These are phyloP conservation scores for Acorus calamus DNA, from an alignment of 106 monocot genomes.

Conservation along the genomic window DNA sequence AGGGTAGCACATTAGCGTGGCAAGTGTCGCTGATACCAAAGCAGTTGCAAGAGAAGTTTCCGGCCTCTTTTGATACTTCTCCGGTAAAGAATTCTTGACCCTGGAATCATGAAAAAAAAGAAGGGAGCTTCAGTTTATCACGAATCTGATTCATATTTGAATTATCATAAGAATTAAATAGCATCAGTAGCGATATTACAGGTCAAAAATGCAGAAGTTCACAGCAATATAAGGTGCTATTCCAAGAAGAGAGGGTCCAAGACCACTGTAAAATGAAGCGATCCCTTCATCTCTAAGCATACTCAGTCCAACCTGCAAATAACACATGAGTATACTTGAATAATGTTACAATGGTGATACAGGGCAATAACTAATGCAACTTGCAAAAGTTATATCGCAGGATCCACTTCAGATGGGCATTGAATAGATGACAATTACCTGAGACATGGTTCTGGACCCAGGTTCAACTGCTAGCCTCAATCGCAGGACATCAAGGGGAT, in stretches of 20 bases:
- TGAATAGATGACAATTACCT: slow-evolving; percentile 30
- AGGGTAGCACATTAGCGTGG: slow-evolving; percentile 91
- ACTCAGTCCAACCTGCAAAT: slow-evolving; percentile 66
- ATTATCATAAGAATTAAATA: background rate
- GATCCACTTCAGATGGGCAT: no score
- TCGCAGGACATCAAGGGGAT: slow-evolving; percentile 90
- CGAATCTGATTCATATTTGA: slow-evolving; percentile 2
- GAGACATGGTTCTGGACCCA: slow-evolving; percentile 81
- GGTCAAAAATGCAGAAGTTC: slow-evolving; percentile 97
- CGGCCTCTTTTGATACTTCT: slow-evolving; percentile 77
- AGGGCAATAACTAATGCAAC: no score
- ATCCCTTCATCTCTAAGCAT: slow-evolving; percentile 94
- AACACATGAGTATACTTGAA: background rate
- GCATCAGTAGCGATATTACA: slow-evolving; percentile 36
- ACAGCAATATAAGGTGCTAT: slow-evolving; percentile 98
- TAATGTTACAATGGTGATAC: background rate
- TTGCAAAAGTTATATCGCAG: no score
- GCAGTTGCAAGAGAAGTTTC: slow-evolving; percentile 84
- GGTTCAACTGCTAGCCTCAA: slow-evolving; percentile 88
- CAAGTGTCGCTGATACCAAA: slow-evolving; percentile 76
- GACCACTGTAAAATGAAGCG: slow-evolving; percentile 82
- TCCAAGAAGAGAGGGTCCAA: slow-evolving; percentile 87
- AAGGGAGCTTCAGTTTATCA: background rate
- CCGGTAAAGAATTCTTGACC: slow-evolving; percentile 91
- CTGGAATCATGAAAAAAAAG: slow-evolving; percentile 22